phyloP scores from a whole-genome alignment of 202 grass and related monocot species.

The Schoenoplectus tabernaemontani region DNA sequence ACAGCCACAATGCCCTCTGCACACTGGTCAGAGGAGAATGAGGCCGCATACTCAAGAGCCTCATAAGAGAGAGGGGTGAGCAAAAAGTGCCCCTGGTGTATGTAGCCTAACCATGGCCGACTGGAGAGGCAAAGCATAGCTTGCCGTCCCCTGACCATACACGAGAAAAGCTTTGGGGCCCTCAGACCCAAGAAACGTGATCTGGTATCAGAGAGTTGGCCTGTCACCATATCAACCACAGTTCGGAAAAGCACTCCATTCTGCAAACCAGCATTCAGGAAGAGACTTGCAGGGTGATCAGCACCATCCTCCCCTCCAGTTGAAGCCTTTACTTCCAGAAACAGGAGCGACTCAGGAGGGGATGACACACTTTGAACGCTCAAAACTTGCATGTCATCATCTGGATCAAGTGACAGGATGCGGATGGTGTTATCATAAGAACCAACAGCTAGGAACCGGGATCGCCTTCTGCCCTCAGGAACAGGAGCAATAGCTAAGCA shows the following conservation, averaged over 20 bases:
- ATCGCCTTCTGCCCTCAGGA: constrained; percentile 87
- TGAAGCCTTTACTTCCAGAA: constrained; percentile 84
- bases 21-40: constrained; percentile 96
- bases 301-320: constrained; percentile 85
- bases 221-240: constrained; percentile 93
- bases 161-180: constrained; percentile 81
- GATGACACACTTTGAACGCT: constrained; percentile 90
- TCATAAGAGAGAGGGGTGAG: constrained; percentile 87
- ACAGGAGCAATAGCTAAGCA: constrained; percentile 80
- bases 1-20: constrained; percentile 95
- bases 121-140: constrained; percentile 96
- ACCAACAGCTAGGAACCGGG: constrained; percentile 91
- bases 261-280: constrained; percentile 95
- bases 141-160: constrained; percentile 67
- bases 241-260: constrained; percentile 95
- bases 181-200: constrained; percentile 85
- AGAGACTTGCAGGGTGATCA: constrained; percentile 83
- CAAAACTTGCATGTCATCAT: constrained; percentile 79
- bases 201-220: constrained; percentile 84
- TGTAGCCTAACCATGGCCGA: constrained; percentile 89
- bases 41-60: constrained; percentile 85
- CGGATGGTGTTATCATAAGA: constrained; percentile 92
- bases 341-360: constrained; percentile 76
- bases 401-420: constrained; percentile 87
- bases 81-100: constrained; percentile 95